These are phyloP conservation scores for Botrytis squamosa DNA, from an alignment of 2,329 filamentous ascomycete species.

Conservation along the genomic window DNA sequence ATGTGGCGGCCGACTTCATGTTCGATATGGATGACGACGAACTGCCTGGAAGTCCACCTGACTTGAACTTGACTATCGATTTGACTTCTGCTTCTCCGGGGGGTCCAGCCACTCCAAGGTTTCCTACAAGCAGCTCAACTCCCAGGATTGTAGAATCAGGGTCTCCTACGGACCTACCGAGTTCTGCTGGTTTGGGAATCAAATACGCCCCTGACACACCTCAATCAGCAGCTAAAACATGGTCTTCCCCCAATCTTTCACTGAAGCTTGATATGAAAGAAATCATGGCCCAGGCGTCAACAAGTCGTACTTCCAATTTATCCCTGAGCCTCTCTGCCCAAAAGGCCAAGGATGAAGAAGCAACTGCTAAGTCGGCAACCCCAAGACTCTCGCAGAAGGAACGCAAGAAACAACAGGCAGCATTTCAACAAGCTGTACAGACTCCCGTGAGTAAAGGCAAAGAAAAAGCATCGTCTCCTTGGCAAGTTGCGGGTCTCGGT, in stretches of 20 bases:
- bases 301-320: constrained; percentile 49
- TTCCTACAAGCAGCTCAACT: constrained; percentile 11
- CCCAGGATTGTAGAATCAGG: constrained; percentile 20
- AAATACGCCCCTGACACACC: constrained; percentile 9
- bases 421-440: constrained; percentile 43
- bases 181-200: constrained; percentile 12
- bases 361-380: constrained; percentile 42
- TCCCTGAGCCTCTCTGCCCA: constrained; percentile 55
- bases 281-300: constrained; percentile 73
- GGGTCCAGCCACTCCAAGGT: constrained; percentile 1
- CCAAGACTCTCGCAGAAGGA: constrained; percentile 86
- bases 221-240: constrained; percentile 31
- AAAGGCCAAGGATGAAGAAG: constrained; percentile 39
- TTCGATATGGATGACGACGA: constrained; percentile 83
- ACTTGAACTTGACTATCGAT: constrained; percentile 13
- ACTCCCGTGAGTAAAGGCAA: constrained; percentile 45
- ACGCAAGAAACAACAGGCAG: constrained; percentile 72
- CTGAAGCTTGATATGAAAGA: constrained; percentile 61
- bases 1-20: constrained; percentile 74
- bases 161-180: constrained; percentile 7
- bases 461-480: constrained; percentile 53
- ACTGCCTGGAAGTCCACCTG: constrained; percentile 16
- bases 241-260: constrained; percentile 37
- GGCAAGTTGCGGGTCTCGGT: constrained; percentile 58
- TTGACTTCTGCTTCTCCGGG: constrained; percentile 5